Conservation (phyloP, 2,329 filamentous ascomycete species). For the Alternaria arbusti region DNA sequence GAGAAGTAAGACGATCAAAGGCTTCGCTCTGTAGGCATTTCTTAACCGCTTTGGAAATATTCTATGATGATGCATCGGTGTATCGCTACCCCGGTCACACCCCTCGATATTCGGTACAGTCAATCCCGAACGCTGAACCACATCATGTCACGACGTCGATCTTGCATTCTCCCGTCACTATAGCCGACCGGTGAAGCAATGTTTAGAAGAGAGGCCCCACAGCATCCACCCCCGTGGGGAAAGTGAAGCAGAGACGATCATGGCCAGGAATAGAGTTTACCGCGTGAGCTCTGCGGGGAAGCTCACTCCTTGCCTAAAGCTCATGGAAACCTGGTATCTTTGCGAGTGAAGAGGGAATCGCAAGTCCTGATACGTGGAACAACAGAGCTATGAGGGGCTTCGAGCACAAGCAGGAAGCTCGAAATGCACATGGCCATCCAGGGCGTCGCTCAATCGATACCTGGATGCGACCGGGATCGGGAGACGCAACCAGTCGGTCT, state of each 20-base stretch:
- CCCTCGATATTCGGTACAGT: conserved; percentile 17
- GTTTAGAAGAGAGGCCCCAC: conserved; percentile 6
- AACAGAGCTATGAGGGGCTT: neutral
- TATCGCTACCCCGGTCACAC: conserved; percentile 6
- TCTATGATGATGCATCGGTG: conserved; percentile 11
- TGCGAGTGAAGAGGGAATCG: neutral
- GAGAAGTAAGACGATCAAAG: neutral
- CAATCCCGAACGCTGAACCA: conserved; percentile 10
- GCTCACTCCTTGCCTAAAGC: neutral
- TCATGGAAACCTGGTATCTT: neutral
- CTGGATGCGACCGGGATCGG: neutral
- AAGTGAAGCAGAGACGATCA: neutral
- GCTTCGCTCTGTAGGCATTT: neutral
- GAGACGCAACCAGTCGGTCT: conserved; percentile 4
- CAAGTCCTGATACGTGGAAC: conserved; percentile 10
- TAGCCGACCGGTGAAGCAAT: neutral
- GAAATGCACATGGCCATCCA: neutral
- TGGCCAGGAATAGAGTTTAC: neutral
- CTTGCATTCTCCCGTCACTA: conserved; percentile 6
- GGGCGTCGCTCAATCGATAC: neutral
- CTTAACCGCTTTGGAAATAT: conserved; percentile 13
- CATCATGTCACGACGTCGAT: conserved; percentile 5
- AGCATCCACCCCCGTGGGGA: conserved; percentile 13
- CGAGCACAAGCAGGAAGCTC: neutral
- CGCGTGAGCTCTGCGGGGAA: conserved; percentile 12